Evolutionary conservation across 1,284 basidiomycete genomes (phyloP).

Genomic region (Anthracocystis panici-leucophaei): DNA sequence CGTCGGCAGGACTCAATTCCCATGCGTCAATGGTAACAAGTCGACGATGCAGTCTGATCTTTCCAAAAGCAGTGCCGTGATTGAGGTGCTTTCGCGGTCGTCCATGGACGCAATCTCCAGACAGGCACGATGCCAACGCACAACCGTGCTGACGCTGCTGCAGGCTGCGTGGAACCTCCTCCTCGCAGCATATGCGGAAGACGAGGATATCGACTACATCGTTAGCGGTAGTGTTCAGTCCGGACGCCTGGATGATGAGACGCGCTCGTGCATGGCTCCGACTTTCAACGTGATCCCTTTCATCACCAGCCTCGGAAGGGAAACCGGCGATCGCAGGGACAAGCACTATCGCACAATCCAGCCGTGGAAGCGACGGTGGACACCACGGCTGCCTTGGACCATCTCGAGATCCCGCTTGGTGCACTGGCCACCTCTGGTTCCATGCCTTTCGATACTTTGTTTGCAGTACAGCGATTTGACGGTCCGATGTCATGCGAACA

Average conservation of each 20-base stretch:
- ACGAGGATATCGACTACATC: slow-evolving; percentile 1
- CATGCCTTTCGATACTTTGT: slow-evolving; percentile 32
- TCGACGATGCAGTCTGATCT: not conserved
- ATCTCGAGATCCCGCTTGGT: slow-evolving; percentile 29
- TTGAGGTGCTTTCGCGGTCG: slow-evolving; percentile 14
- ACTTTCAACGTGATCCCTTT: slow-evolving; percentile 34
- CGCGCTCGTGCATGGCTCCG: slow-evolving; percentile 18
- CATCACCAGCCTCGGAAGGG: slow-evolving; percentile 5
- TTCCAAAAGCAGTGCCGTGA: not conserved
- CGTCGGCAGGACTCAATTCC: slow-evolving; percentile 14
- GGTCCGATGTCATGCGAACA: not conserved
- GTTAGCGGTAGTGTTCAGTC: slow-evolving; percentile 29
- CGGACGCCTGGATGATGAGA: slow-evolving; percentile 17
- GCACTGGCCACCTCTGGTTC: slow-evolving; percentile 13
- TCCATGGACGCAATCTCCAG: slow-evolving; percentile 12
- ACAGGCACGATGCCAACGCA: slow-evolving; percentile 11
- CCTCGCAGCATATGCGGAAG: slow-evolving; percentile 21
- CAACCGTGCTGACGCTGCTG: slow-evolving; percentile 9
- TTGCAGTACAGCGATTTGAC: slow-evolving; percentile 27
- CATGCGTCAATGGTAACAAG: slow-evolving; percentile 21
- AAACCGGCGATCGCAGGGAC: not conserved
- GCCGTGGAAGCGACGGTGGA: slow-evolving; percentile 7
- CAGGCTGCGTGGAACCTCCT: slow-evolving; percentile 25
- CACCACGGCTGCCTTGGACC: slow-evolving; percentile 7
- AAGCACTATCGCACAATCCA: not conserved